Evolutionary conservation across 768 basidiomycete genomes (phyloP), one percentile per base, ranked within the genome.

Genomic region (Amanita muscaria): DNA sequence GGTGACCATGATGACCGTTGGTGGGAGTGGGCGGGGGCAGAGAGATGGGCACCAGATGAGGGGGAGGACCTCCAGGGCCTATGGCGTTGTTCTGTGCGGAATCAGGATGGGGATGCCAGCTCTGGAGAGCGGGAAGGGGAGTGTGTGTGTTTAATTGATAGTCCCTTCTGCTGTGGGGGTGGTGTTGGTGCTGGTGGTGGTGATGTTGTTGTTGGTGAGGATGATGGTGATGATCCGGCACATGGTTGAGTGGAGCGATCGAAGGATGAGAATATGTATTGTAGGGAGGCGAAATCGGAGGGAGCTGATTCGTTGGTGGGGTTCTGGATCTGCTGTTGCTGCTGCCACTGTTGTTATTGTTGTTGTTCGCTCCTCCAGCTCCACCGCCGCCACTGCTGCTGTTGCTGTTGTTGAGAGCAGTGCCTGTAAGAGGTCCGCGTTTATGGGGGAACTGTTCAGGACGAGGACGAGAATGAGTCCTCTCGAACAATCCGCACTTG

Each of bases 371-470:
- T n/a, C n/a, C n/a, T n/a, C n/a, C n/a, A n/a, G n/a, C n/a, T n/a
- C n/a, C n/a, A n/a, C n/a, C n/a, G n/a, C n/a, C n/a, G n/a, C n/a
- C n/a, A n/a, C n/a, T n/a, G n/a, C n/a, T n/a, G n/a, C n/a, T n/a
- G n/a, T n/a, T n/a, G n/a, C n/a, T n/a, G n/a, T n/a, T n/a, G 42
- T 35, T 46, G 5, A 78, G 61, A 16, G 71, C 65, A 2, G 73
- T 62, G 3, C 68, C 58, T 8, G 81, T 75, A 25, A 85, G 64
- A 0, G 83, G 81, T 0, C 83, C 83, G 30, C 84, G 73, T 53
- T 83, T 83, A 64, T 85, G 84, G 4, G 84, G 84, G 59, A 87
- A 87, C 53, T 85, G 84, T 50, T 86, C 83, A 0, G 85, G 85
- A 32, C 86, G 68, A 8, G 84, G 80, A 12, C 82, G 74, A 11